Conservation (phyloP, 106 monocot species). For the Platanthera zijinensis region DNA sequence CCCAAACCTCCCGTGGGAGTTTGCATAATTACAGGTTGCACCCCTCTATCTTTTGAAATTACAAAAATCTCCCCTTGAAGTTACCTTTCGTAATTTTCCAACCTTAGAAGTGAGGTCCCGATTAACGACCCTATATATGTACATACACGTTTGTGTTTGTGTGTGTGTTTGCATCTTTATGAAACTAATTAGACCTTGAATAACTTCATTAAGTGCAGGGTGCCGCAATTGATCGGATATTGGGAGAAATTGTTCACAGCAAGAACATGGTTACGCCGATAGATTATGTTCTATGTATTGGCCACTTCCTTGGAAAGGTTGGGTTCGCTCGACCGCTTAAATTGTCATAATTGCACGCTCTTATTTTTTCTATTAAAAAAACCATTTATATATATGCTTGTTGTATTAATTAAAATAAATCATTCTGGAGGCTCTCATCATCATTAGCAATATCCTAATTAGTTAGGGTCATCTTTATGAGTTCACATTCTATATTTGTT, state of each 20-base stretch:
- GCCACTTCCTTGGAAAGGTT: slow-evolving; percentile 98
- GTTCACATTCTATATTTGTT: background rate
- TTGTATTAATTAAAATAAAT: background rate
- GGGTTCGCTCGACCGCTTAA: background rate
- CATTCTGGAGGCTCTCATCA: background rate
- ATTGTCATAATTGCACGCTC: background rate
- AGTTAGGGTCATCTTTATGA: background rate
- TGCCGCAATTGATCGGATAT: slow-evolving; percentile 93
- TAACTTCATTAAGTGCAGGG: slow-evolving; percentile 40
- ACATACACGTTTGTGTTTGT: no score
- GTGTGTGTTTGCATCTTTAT: background rate
- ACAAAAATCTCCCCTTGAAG: no score
- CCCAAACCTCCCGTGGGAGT: no score
- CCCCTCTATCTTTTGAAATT: no score
- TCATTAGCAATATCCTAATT: background rate
- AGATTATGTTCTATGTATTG: slow-evolving; percentile 91
- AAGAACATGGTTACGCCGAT: slow-evolving; percentile 91
- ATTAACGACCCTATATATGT: no score
- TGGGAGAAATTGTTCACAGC: slow-evolving; percentile 95
- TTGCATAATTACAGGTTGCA: no score
- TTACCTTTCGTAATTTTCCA: no score
- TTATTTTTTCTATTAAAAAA: background rate
- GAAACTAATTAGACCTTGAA: background rate
- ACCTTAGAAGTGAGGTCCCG: no score
- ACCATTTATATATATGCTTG: no score